Base-by-base conservation (phyloP, 768 basidiomycete species). In the Rhizopogon salebrosus region DNA sequence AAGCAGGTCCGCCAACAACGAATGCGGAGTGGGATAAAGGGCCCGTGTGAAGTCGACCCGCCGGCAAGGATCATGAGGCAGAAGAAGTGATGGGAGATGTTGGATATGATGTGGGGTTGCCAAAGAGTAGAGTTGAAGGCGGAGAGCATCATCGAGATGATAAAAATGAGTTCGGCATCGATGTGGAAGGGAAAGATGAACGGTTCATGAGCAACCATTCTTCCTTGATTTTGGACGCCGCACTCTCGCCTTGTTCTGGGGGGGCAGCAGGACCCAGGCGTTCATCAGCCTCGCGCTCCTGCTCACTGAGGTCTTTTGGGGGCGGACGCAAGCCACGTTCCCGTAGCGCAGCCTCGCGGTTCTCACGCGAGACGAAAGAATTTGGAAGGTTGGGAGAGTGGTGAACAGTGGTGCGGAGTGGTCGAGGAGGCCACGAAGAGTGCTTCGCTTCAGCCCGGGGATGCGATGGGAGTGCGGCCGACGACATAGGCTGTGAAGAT, bases 241-340 rank as follows among this genome's bases (percentile, higher is more conserved):
- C 80, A 16, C 39, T 10, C 56, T 49, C 55, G 51, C 61, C 14
- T 52, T 53, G 5, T 62, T 42, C 20, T 7, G 78, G 70, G 0
- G 61, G 62, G 7, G 62, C 63, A 73, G 71, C 38, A 63, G 68
- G 54, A 72, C 64, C 41, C 49, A 69, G 57, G 74, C 78, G 62
- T 65, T 71, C 22, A 61, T 69, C 65, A 64, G 78, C 48, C 75
- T 72, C 64, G 66, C 74, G 57, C 67, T 77, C 69, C 45, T 70
- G 69, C 38, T 60, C 40, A 41, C 70, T 74, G 5, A 72, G 64
- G 46, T 70, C 68, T 34, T 64, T 68, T 18, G 51, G 37, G 1
- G 78, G 75, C 22, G 84, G 82, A 2, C 80, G 69, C 36, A 86
- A 69, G 0, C 84, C 83, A 31, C 82, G 76, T 57, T 77, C 82